Base-by-base conservation (phyloP, 116 monocot species). In the Trichopus zeylanicus region DNA sequence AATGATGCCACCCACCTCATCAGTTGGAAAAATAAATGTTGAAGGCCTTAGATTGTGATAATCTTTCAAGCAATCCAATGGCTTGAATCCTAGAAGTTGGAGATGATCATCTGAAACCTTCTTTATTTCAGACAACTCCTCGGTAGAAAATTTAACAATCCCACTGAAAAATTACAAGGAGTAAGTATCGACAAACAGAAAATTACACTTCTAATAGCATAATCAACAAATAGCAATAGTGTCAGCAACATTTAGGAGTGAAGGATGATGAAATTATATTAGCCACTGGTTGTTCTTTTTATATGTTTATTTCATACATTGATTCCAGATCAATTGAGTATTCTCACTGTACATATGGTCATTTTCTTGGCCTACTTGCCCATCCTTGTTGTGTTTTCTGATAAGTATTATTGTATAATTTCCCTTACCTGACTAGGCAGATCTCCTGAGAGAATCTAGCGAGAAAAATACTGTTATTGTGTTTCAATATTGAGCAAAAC, bases 31-130 rank as follows among this genome's bases (percentile, higher is more conserved):
- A 63, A 95, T 23, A 66, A 95, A 95, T 16, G 89, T 89, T 39
- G 94, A 89, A 57, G 94, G 94, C 70, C 70, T 86, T 61, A 95
- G 69, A 62, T 95, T 95, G 69, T 95, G 94, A 63, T 95, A 95
- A 56, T 89, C 94, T 63, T 86, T 86, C 29, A 95, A 74, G 63
- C 65, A 86, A 62, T 74, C 71, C 65, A 95, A 62, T 51, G 94
- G 83, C 69, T 95, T 95, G 70, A 95, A 95, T 42, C 94, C 94
- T 65, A 95, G 61, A 67, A 95, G 89, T 18, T 73, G 73, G 51
- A 95, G 86, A 63, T 83, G 70, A 28, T 60, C 63, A 64, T 55
- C 65, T 60, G 80, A 78, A 65, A 89, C 65, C 64, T 71, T 95
- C 69, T 95, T 95, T 54, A 95, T 53, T 58, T 80, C 60, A 63